Base-by-base conservation (phyloP, 2,329 filamentous ascomycete genomes). In the Beauveria varroae region DNA sequence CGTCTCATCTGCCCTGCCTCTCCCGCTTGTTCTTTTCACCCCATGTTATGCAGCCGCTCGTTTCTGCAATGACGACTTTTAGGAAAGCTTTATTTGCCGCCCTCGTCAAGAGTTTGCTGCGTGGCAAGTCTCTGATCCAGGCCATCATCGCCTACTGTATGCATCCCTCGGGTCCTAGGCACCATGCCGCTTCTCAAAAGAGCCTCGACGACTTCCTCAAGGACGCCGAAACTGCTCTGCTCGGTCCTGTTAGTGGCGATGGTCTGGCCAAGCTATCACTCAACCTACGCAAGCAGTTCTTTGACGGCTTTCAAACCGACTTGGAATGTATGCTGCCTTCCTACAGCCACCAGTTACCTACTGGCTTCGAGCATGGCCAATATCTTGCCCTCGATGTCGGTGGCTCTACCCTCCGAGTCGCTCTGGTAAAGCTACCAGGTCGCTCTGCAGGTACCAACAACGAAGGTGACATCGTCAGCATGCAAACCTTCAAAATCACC, bases 361-460 rank as follows among this genome's bases (percentile, higher is more conserved):
- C 73, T n/a, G 86, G 86, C 57, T 70, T 75, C 52, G 86, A 88
- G 68, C 71, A 68, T 49, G 86, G 86, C 28, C 80, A 79, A 57
- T 88, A 80, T 69, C 74, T 89, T 58, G 83, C 85, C 24, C 75
- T 88, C 43, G 86, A 89, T 69, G 83, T 89, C n/a, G 86, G 86
- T 43, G 86, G 86, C 2, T 88, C 86, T 43, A 89, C 85, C 12
- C 74, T 89, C 63, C 78, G 86, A 57, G 83, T 89, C 34, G 86
- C 84, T 6, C 68, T 89, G 65, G 83, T 89, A 51, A 79, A 86
- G 64, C 75, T 89, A 61, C 74, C 75, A 57, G 83, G 84, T 12
- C 74, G 76, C 34, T 73, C 72, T 24, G 68, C 69, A 24, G 65
- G 65, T 6, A 70, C 68, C 8, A 75, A 72, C 22, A 71, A 73